These are phyloP conservation scores for Populus alba DNA, from an alignment of 345 rosid genomes.

Conservation along the genomic window DNA sequence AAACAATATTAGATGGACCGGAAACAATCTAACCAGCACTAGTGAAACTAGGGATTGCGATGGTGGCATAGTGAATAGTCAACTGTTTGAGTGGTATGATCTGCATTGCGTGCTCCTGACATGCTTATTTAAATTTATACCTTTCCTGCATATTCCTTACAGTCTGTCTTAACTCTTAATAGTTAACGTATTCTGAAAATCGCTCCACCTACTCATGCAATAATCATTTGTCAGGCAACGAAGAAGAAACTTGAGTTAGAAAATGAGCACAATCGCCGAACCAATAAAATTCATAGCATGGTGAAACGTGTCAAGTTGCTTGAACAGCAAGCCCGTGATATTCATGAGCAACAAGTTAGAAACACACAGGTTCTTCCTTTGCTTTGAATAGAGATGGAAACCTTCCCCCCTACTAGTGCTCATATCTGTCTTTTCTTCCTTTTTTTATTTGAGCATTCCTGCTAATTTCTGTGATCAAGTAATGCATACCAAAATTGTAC, in stretches of 20 bases:
- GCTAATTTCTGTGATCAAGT: background rate
- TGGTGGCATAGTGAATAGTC: no score
- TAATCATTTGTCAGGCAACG: constrained; percentile 50
- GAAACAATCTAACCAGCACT: no score
- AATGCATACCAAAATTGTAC: background rate
- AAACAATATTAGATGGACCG: no score
- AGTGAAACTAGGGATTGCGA: no score
- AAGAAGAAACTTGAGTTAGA: constrained; percentile 56
- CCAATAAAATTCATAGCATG: constrained; percentile 40
- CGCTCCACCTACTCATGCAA: constrained; percentile 14
- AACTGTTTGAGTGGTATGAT: no score
- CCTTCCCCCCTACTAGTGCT: background rate
- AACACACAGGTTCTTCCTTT: constrained; percentile 68
- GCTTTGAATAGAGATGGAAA: background rate
- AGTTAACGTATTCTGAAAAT: background rate
- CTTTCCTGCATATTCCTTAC: background rate
- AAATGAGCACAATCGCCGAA: constrained; percentile 46
- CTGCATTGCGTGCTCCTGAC: no score
- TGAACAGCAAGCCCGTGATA: constrained; percentile 64
- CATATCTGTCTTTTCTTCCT: background rate
- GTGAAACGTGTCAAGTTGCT: constrained; percentile 43
- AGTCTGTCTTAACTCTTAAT: background rate
- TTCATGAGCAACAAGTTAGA: constrained; percentile 65
- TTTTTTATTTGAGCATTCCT: background rate
- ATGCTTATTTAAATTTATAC: no score